Evolutionary conservation across 106 monocot species (phyloP).

Genomic region (Phalaenopsis aphrodite): DNA sequence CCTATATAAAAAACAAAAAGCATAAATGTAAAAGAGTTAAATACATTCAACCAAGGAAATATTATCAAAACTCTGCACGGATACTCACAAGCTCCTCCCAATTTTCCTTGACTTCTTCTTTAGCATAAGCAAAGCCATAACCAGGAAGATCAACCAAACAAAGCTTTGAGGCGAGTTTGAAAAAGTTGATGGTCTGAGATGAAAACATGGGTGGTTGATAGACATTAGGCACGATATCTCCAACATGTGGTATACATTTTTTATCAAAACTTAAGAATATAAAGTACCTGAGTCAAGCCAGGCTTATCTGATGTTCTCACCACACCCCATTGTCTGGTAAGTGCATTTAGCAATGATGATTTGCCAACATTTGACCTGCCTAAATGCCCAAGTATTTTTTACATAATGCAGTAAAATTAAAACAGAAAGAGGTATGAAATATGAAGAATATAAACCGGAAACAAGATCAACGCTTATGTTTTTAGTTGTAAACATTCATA

Average conservation of each 20-base stretch:
- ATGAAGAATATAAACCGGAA: neutral
- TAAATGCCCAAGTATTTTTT: conserved; percentile 16
- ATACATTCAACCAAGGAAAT: neutral
- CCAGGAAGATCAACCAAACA: conserved; percentile 95
- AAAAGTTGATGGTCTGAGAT: conserved; percentile 91
- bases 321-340: conserved; percentile 98
- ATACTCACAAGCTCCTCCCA: conserved; percentile 99
- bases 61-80: conserved; percentile 1
- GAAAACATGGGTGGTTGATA: conserved; percentile 14
- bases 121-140: conserved; percentile 99
- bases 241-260: neutral
- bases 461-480: neutral
- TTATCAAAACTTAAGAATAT: neutral
- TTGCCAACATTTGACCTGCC: conserved; percentile 99
- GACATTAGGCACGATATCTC: neutral
- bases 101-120: conserved; percentile 90
- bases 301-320: conserved; percentile 95
- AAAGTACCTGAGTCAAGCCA: conserved; percentile 83
- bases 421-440: neutral
- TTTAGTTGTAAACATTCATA: neutral
- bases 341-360: conserved; percentile 87
- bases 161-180: conserved; percentile 83
- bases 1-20: neutral
- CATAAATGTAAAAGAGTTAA: neutral
- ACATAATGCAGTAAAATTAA: neutral